Conservation (phyloP, 768 basidiomycete species). For the Phylloporus rhodoxanthus region DNA sequence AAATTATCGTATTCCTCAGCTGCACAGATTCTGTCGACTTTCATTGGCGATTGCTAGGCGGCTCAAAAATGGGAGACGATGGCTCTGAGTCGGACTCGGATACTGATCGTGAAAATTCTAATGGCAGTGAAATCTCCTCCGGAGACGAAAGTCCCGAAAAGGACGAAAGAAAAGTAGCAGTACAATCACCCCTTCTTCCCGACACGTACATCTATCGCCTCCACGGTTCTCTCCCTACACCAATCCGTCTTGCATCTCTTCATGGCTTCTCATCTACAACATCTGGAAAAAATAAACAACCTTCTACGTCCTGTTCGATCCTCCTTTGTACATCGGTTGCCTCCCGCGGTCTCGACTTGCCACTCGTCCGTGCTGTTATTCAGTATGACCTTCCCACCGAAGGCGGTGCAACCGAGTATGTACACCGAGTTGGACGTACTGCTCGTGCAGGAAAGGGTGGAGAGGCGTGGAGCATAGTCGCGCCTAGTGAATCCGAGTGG, state of each 20-base stretch:
- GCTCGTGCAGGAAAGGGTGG: slow-evolving; percentile 95
- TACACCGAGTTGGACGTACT: slow-evolving; percentile 94
- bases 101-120: slow-evolving; percentile 21
- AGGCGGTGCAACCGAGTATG: slow-evolving; percentile 92
- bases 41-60: slow-evolving; percentile 81
- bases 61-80: slow-evolving; percentile 55
- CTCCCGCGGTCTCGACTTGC: slow-evolving; percentile 95
- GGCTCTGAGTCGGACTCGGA: slow-evolving; percentile 22
- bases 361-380: slow-evolving; percentile 87
- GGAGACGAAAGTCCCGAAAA: slow-evolving; percentile 24
- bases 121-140: slow-evolving; percentile 21
- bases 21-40: slow-evolving; percentile 98
- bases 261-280: slow-evolving; percentile 61
- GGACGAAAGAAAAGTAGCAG: slow-evolving; percentile 42
- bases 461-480: slow-evolving; percentile 90
- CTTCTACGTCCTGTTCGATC: slow-evolving; percentile 50
- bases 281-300: slow-evolving; percentile 26
- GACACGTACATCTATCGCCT: slow-evolving; percentile 78
- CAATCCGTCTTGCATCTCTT: slow-evolving; percentile 76
- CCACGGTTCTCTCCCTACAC: slow-evolving; percentile 86
- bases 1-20: slow-evolving; percentile 92
- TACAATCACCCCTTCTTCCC: slow-evolving; percentile 73
- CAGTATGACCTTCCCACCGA: slow-evolving; percentile 98
- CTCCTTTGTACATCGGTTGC: slow-evolving; percentile 96
- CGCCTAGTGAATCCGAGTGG: slow-evolving; percentile 85